phyloP scores from a whole-genome alignment of 1,284 basidiomycete species.

The Dichomitus squalens region DNA sequence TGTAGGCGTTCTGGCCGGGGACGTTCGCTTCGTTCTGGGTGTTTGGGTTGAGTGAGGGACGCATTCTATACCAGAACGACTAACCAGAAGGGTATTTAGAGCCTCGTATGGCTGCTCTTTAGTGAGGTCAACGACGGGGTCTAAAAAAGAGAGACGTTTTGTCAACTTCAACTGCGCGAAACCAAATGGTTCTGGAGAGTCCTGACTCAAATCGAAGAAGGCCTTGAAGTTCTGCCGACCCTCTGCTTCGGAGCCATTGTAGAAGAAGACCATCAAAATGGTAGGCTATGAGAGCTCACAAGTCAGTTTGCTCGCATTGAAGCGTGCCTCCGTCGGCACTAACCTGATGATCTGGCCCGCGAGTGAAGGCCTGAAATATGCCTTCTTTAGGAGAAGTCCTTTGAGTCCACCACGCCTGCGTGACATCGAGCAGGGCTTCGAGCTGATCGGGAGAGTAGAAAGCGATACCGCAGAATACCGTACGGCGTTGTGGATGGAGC shows the following conservation, averaged over 20 bases:
- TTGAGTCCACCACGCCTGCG: slow-evolving; percentile 14
- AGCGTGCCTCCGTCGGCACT: not conserved
- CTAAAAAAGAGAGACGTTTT: too few species aligned
- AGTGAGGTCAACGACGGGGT: slow-evolving; percentile 39
- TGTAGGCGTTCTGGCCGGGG: slow-evolving; percentile 25
- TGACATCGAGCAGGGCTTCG: slow-evolving; percentile 11
- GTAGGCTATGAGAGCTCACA: slow-evolving; percentile 32
- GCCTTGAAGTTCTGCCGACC: slow-evolving; percentile 46
- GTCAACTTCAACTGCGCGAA: not conserved
- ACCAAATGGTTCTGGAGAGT: not conserved
- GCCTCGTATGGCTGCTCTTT: slow-evolving; percentile 49
- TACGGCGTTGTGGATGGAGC: slow-evolving; percentile 37
- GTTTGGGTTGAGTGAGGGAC: too few species aligned
- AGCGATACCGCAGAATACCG: slow-evolving; percentile 35
- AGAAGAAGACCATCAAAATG: slow-evolving; percentile 44
- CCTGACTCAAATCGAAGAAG: slow-evolving; percentile 45
- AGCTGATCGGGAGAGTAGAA: slow-evolving; percentile 34
- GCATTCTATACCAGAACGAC: too few species aligned
- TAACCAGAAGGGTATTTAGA: slow-evolving; percentile 36
- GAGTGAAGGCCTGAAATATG: slow-evolving; percentile 20
- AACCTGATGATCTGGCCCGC: slow-evolving; percentile 19
- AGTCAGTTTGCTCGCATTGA: not conserved
- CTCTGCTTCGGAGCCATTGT: slow-evolving; percentile 51
- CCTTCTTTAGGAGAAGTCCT: slow-evolving; percentile 18
- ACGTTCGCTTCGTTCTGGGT: slow-evolving; percentile 21